phyloP scores from a whole-genome alignment of 1,139 yeast genomes.

The Protomyces arabidopsidicola region DNA sequence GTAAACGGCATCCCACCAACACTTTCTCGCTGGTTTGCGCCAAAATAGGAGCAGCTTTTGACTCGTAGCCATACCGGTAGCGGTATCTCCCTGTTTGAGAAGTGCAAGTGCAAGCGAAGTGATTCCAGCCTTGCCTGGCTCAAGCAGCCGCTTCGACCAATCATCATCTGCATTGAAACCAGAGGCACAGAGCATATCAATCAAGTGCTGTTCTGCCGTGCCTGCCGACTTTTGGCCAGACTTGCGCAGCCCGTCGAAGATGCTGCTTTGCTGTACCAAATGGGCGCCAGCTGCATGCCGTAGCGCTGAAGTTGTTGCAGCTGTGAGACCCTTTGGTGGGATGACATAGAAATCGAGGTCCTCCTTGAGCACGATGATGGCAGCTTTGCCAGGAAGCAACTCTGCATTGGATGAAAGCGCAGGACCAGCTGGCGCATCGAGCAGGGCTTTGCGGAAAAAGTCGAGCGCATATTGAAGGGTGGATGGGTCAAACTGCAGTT shows the following conservation, averaged over 20 bases:
- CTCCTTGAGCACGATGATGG: slow-evolving; percentile 86
- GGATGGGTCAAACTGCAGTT: slow-evolving; percentile 68
- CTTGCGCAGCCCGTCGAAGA: slow-evolving; percentile 62
- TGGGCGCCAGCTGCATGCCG: slow-evolving; percentile 46
- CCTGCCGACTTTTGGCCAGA: slow-evolving; percentile 42
- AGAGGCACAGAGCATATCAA: slow-evolving; percentile 90
- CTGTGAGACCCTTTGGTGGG: slow-evolving; percentile 50
- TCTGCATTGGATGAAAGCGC: slow-evolving; percentile 45
- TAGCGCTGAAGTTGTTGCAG: slow-evolving; percentile 13
- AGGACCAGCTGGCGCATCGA: slow-evolving; percentile 9
- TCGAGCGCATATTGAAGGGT: slow-evolving; percentile 80
- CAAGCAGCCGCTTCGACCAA: slow-evolving; percentile 88
- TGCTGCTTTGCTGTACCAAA: slow-evolving; percentile 53
- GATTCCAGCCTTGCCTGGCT: slow-evolving; percentile 79
- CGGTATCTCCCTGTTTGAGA: slow-evolving; percentile 37
- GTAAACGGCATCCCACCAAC: slow-evolving; percentile 78
- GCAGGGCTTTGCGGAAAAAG: slow-evolving; percentile 51
- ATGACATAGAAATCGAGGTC: slow-evolving; percentile 91
- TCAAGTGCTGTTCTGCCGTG: slow-evolving; percentile 89
- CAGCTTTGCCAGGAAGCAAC: slow-evolving; percentile 73
- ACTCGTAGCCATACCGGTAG: slow-evolving; percentile 43
- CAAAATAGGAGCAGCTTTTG: slow-evolving; percentile 85
- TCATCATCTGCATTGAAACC: slow-evolving; percentile 65
- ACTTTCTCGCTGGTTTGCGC: slow-evolving; percentile 97
- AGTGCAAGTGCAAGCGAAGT: slow-evolving; percentile 80